Conservation (phyloP, 2,329 filamentous ascomycete genomes). For the Microcyclospora tardicrescens region DNA sequence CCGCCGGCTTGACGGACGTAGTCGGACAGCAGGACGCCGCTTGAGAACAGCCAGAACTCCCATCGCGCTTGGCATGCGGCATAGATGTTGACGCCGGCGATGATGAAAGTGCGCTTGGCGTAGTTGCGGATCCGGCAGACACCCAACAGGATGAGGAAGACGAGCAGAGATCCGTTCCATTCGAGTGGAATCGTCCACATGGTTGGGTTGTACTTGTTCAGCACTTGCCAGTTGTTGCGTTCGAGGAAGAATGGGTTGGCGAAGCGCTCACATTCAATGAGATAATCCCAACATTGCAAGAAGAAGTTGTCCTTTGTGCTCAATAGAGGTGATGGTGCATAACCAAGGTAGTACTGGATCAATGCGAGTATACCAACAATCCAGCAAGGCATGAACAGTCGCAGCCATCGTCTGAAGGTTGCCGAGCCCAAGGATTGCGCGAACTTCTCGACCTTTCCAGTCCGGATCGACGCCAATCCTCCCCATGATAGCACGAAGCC, state of each 20-base stretch:
- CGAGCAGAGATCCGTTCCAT: conserved; percentile 49
- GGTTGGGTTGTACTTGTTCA: conserved; percentile 49
- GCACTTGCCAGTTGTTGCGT: conserved; percentile 44
- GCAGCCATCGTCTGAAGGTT: conserved; percentile 39
- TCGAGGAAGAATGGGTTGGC: conserved; percentile 28
- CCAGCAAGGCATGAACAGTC: conserved; percentile 41
- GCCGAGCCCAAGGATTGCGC: conserved; percentile 35
- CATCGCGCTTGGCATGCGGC: conserved; percentile 6
- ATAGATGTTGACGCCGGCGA: conserved; percentile 3
- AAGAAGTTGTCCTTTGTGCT: too few species aligned
- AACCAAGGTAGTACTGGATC: conserved; percentile 35
- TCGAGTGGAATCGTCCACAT: conserved; percentile 53
- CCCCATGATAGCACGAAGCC: conserved; percentile 40
- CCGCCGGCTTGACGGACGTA: conserved; percentile 9
- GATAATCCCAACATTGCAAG: not conserved
- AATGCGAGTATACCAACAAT: conserved; percentile 42
- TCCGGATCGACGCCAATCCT: conserved; percentile 31
- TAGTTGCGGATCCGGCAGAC: conserved; percentile 43
- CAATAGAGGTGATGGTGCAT: too few species aligned
- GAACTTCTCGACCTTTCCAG: conserved; percentile 26
- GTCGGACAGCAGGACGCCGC: conserved; percentile 8
- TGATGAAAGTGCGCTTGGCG: conserved; percentile 24
- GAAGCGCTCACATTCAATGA: not conserved
- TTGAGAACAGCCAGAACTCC: conserved; percentile 9
- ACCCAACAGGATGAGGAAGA: conserved; percentile 46